Evolutionary conservation across 2,329 filamentous ascomycete species (phyloP).

Genomic region (Teratosphaeria destructans): DNA sequence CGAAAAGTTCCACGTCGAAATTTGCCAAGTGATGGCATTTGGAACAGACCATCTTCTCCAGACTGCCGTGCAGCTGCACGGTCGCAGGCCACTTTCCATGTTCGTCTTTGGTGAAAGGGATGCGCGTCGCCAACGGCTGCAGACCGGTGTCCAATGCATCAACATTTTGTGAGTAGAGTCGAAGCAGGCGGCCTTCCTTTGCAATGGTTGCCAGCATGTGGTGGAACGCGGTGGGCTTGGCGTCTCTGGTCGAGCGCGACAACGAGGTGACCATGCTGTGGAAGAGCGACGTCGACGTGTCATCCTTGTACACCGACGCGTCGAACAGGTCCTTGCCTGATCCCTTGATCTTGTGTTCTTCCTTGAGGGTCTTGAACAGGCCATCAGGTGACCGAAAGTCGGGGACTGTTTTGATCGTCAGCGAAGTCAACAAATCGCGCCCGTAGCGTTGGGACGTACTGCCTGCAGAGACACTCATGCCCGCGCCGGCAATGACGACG

Average conservation of each 20-base stretch:
- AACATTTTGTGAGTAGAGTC: conserved; percentile 93
- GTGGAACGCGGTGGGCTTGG: conserved; percentile 80
- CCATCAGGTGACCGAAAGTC: conserved; percentile 91
- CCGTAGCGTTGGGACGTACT: conserved; percentile 45
- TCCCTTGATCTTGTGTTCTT: conserved; percentile 79
- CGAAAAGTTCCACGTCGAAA: conserved; percentile 70
- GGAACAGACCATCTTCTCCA: conserved; percentile 93
- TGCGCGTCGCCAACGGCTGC: conserved; percentile 64
- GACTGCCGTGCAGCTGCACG: conserved; percentile 83
- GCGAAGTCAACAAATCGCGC: not conserved
- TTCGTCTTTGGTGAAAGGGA: conserved; percentile 57
- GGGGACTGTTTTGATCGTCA: conserved; percentile 50
- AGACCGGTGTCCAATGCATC: conserved; percentile 87
- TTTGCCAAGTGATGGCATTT: conserved; percentile 72
- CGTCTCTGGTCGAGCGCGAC: conserved; percentile 64
- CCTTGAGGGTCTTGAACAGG: conserved; percentile 74
- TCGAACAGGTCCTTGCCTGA: conserved; percentile 96
- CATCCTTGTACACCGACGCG: conserved; percentile 92
- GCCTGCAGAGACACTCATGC: conserved; percentile 92
- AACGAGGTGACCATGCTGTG: conserved; percentile 93
- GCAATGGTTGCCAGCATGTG: conserved; percentile 85
- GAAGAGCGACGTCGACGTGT: conserved; percentile 78
- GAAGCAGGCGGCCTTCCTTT: conserved; percentile 73
- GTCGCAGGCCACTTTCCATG: conserved; percentile 91
- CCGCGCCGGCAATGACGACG: conserved; percentile 89